Base-by-base conservation (phyloP, 1,284 basidiomycete species). In the Malassezia equina region DNA sequence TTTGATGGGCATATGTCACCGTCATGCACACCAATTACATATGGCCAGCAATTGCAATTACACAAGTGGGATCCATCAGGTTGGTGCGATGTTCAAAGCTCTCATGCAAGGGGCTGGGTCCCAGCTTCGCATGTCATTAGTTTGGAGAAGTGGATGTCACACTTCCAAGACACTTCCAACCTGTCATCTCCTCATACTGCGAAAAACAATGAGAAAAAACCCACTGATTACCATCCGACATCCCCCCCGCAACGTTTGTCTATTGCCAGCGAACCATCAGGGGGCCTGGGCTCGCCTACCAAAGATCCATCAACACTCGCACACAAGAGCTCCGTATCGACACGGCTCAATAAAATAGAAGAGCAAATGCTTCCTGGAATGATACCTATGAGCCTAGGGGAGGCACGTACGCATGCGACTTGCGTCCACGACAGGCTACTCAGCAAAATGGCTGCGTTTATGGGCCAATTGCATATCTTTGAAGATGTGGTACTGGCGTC, bases 1-100 rank as follows among this genome's bases (percentile, higher is more conserved):
- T 77, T 74, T 54, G 62, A 52, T 72, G 60, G 47, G 60, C 47
- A 44, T 57, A 63, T 49, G 47, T 58, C 31, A 58, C 87, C 17
- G 93, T 90, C 76, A 81, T 99, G 40, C 80, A 25, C 49, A 5
- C 29, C 84, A 27, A 95, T 98, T 77, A 81, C 81, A 27, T 84
- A 86, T 0, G 91, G 93, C 1, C 86, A 96, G 72, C 81, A 93
- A 49, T 90, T 98, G 59, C 84, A 84, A 58, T 89, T 96, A 25
- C 79, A 88, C 53, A 88, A 88, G 68, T 81, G 84, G 61, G 90
- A 96, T 76, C 62, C 80, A 0, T 88, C 86, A 59, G 94, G 93
- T 0, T 98, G 94, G 94, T 96, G 93, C 93, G 91, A 98, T 71
- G 93, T 94, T 9, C 90, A 96, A 76, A 77, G 94, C 19, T 55